Percentiles rank a stretch among this genome's conserved stretches.
These are phyloP conservation scores for Colletotrichum tamarilloi DNA, from an alignment of 2,329 filamentous ascomycete species.

Conservation along the genomic window DNA sequence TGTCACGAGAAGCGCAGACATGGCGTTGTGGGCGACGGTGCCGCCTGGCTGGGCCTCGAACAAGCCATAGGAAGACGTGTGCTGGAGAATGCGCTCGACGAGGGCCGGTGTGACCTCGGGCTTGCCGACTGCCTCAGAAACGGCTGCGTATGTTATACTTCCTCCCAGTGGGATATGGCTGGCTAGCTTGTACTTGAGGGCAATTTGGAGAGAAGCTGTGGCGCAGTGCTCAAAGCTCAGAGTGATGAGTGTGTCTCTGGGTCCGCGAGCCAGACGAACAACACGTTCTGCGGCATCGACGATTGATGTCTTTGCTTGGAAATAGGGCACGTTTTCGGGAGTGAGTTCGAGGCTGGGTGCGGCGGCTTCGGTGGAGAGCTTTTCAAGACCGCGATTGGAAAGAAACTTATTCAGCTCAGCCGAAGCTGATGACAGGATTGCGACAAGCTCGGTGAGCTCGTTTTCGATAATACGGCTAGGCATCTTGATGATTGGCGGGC, in stretches of 20 bases:
- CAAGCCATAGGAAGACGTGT: not conserved
- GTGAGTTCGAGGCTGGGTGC: not conserved
- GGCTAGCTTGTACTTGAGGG: constrained; percentile 13
- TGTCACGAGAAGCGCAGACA: not conserved
- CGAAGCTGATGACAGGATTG: not conserved
- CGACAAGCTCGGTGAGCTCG: constrained; percentile 7
- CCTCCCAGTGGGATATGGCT: not conserved
- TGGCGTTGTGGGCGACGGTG: not conserved
- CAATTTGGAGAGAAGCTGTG: constrained; percentile 6
- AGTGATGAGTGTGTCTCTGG: not conserved
- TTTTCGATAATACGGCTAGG: not conserved
- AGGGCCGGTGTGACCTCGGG: not conserved
- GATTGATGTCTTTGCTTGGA: not conserved
- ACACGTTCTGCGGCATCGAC: constrained; percentile 4
- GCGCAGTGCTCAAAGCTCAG: constrained; percentile 19
- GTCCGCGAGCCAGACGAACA: not conserved
- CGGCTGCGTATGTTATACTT: not conserved
- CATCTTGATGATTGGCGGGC: not conserved
- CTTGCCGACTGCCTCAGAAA: not conserved
- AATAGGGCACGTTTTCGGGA: not conserved
- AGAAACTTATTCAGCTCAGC: not conserved
- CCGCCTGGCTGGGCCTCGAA: constrained; percentile 1
- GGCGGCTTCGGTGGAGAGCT: not conserved
- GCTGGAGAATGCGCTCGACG: constrained; percentile 3
- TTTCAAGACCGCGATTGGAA: not conserved